Evolutionary conservation across 1,284 basidiomycete genomes (phyloP).

Genomic region (Apiotrichum akiyoshidainum): DNA sequence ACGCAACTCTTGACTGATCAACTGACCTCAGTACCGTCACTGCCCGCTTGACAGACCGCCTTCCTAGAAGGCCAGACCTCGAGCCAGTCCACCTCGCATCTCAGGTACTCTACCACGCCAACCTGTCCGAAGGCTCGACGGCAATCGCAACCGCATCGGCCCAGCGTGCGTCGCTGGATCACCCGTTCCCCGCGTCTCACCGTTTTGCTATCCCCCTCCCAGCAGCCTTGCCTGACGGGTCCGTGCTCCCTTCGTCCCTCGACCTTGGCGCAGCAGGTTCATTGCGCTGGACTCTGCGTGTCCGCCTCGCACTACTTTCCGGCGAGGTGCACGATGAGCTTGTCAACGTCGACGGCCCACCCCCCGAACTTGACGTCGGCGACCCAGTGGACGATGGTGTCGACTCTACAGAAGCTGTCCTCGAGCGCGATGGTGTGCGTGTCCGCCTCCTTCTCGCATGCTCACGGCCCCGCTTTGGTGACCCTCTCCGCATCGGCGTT

Average conservation of each 20-base stretch:
- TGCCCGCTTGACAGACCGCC: slow-evolving; percentile 28
- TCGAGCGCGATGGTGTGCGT: slow-evolving; percentile 34
- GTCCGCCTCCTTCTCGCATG: slow-evolving; percentile 36
- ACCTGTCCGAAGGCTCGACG: not conserved
- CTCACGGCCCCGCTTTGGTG: slow-evolving; percentile 32
- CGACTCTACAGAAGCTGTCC: slow-evolving; percentile 28
- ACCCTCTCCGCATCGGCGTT: slow-evolving; percentile 37
- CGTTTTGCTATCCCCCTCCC: slow-evolving; percentile 41
- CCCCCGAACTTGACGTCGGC: slow-evolving; percentile 26
- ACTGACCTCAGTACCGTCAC: slow-evolving; percentile 26
- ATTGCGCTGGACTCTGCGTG: slow-evolving; percentile 34
- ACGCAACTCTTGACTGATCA: no score
- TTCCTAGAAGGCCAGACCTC: slow-evolving; percentile 28
- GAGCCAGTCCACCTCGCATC: slow-evolving; percentile 26
- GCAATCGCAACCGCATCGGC: slow-evolving; percentile 6
- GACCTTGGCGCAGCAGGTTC: slow-evolving; percentile 32
- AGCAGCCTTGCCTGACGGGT: slow-evolving; percentile 10
- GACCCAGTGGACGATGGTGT: slow-evolving; percentile 1
- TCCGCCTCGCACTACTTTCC: slow-evolving; percentile 24
- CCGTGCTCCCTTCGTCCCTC: slow-evolving; percentile 38
- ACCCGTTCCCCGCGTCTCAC: slow-evolving; percentile 32
- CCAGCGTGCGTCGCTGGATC: slow-evolving; percentile 12
- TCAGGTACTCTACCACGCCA: slow-evolving; percentile 28
- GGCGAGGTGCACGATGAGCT: slow-evolving; percentile 28
- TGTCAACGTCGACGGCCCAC: slow-evolving; percentile 40